Conservation (phyloP, 768 basidiomycete genomes). For the Lactifluus piperatus region DNA sequence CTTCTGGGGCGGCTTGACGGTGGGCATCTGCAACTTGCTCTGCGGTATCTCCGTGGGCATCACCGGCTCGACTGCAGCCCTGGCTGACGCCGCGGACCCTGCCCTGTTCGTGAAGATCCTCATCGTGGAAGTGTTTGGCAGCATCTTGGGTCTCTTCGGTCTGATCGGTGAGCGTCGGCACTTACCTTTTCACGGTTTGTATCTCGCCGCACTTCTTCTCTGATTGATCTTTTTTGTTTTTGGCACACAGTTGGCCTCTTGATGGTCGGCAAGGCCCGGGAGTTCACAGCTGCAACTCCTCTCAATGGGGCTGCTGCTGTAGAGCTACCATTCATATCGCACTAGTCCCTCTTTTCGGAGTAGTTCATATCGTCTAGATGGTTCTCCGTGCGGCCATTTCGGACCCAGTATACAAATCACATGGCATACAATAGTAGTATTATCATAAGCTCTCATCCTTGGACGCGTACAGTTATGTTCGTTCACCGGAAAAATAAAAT, state of each 20-base stretch:
- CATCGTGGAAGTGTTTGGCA: constrained; percentile 90
- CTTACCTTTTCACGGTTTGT: neutral
- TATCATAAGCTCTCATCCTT: neutral
- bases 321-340: constrained; percentile 1
- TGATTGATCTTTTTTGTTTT: constrained; percentile 2
- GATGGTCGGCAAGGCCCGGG: constrained; percentile 59
- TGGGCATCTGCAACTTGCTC: constrained; percentile 88
- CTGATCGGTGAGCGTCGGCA: constrained; percentile 62
- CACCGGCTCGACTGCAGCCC: constrained; percentile 90
- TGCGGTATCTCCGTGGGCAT: constrained; percentile 93
- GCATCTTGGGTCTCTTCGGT: constrained; percentile 87
- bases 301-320: neutral
- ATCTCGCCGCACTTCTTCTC: neutral
- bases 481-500: neutral
- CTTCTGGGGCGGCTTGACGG: constrained; percentile 96
- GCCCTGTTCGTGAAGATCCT: constrained; percentile 93
- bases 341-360: neutral
- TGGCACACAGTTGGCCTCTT: constrained; percentile 59
- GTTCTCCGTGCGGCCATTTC: neutral
- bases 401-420: neutral
- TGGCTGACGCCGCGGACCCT: constrained; percentile 93
- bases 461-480: neutral
- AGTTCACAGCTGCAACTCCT: constrained; percentile 39
- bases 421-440: neutral
- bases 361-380: neutral